These are phyloP conservation scores for Mycena amicta DNA, from an alignment of 768 basidiomycete genomes.

Conservation along the genomic window DNA sequence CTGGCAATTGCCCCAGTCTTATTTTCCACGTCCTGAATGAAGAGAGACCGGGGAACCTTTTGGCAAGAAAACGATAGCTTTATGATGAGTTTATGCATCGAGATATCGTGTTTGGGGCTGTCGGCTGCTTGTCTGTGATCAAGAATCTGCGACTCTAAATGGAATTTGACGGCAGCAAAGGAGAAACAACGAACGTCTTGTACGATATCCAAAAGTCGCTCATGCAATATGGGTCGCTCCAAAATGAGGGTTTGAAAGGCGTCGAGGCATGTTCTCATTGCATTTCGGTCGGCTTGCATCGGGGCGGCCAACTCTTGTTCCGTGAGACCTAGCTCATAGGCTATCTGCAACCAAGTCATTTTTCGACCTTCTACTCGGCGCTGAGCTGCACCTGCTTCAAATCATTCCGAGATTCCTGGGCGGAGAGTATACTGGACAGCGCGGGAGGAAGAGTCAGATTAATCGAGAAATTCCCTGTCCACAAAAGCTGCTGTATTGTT, in stretches of 20 bases:
- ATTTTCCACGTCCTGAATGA: slow-evolving; percentile 7
- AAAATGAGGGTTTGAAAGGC: slow-evolving; percentile 4
- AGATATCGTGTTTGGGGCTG: neutral
- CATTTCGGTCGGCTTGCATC: neutral
- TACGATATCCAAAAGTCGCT: slow-evolving; percentile 7
- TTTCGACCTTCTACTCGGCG: no score
- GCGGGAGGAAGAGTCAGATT: neutral
- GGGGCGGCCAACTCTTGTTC: neutral
- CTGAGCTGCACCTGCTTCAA: neutral
- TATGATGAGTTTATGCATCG: slow-evolving; percentile 8
- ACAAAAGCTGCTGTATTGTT: neutral
- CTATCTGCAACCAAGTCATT: neutral
- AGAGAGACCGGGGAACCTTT: slow-evolving; percentile 13
- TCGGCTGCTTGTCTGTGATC: neutral
- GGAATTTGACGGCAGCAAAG: neutral
- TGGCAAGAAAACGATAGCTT: slow-evolving; percentile 11
- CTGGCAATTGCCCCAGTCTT: neutral
- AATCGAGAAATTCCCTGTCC: neutral
- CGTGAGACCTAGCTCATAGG: neutral
- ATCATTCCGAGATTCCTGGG: neutral
- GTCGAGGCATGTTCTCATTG: neutral
- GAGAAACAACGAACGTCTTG: slow-evolving; percentile 4
- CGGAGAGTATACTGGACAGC: neutral
- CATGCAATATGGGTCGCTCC: neutral
- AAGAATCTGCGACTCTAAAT: slow-evolving; percentile 4